Conservation (phyloP, 352 stramenopile species). For the Phytopythium ostracodes region DNA sequence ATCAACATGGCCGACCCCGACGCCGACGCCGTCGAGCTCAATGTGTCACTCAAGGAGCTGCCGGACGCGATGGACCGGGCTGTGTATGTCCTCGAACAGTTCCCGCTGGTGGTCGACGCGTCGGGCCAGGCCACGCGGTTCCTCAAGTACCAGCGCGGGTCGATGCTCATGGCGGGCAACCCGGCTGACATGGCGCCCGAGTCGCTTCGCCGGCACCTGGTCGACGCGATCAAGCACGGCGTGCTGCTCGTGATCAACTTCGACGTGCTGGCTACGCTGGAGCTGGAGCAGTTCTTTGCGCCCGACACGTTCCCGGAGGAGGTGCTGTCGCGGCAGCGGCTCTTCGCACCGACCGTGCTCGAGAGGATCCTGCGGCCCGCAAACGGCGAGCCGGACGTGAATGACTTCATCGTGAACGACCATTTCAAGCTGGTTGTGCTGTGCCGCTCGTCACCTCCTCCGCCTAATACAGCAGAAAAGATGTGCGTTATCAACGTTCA, state of each 20-base stretch:
- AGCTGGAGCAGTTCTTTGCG: conserved; percentile 80
- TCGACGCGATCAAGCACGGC: conserved; percentile 68
- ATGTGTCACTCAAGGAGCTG: conserved; percentile 74
- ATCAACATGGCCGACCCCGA: not conserved
- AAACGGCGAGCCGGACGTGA: conserved; percentile 44
- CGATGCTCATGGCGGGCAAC: conserved; percentile 77
- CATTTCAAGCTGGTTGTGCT: conserved; percentile 87
- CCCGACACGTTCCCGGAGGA: conserved; percentile 60
- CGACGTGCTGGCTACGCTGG: conserved; percentile 48
- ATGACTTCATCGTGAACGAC: conserved; percentile 75
- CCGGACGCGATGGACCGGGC: conserved; percentile 81
- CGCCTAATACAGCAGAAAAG: conserved; percentile 42
- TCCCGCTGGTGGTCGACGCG: conserved; percentile 82
- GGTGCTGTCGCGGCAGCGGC: conserved; percentile 57
- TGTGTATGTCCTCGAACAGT: conserved; percentile 86
- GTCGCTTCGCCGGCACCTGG: conserved; percentile 65
- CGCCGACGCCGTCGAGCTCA: conserved; percentile 12
- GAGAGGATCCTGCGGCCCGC: conserved; percentile 33
- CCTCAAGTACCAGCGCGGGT: conserved; percentile 88
- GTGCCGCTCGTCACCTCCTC: conserved; percentile 35
- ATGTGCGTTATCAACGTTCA: conserved; percentile 70
- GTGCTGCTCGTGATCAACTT: conserved; percentile 79
- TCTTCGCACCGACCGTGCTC: conserved; percentile 68
- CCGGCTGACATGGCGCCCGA: conserved; percentile 59
- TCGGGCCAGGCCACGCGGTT: conserved; percentile 78